Conservation (phyloP, 208 protist species). For the Vickermania spadyakhi region DNA sequence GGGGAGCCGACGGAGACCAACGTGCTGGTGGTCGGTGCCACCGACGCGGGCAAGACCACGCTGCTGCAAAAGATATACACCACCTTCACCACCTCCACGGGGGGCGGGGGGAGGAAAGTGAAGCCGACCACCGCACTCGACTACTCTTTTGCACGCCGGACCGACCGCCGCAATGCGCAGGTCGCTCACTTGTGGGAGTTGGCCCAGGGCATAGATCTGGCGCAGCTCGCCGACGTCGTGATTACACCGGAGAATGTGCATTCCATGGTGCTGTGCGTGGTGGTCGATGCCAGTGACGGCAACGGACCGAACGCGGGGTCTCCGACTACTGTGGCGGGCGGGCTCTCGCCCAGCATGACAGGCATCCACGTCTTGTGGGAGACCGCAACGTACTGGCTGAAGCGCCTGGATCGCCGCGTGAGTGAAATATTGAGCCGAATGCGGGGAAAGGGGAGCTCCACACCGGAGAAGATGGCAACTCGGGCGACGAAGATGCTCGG, state of each 20-base stretch:
- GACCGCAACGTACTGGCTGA: constrained; percentile 62
- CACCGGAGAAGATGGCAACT: constrained; percentile 65
- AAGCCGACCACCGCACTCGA: constrained; percentile 87
- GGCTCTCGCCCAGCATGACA: no score
- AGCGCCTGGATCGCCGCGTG: constrained; percentile 56
- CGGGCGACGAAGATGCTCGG: constrained; percentile 56
- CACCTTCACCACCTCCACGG: constrained; percentile 27
- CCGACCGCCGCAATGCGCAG: constrained; percentile 67
- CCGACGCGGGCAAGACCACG: constrained; percentile 73
- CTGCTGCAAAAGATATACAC: constrained; percentile 68
- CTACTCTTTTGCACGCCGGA: constrained; percentile 71
- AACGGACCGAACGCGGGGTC: background rate
- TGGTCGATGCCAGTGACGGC: constrained; percentile 52
- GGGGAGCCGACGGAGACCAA: constrained; percentile 57
- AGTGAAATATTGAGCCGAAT: constrained; percentile 64
- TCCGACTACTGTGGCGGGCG: background rate
- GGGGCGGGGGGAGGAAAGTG: constrained; percentile 26
- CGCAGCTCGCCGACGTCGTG: constrained; percentile 79
- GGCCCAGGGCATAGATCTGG: constrained; percentile 70
- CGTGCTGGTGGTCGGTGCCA: constrained; percentile 56
- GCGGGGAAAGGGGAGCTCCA: constrained; percentile 60
- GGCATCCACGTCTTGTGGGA: constrained; percentile 51
- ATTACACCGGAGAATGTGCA: constrained; percentile 84
- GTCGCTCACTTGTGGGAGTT: constrained; percentile 90
- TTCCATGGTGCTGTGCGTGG: constrained; percentile 49